Base-by-base conservation (phyloP, 2,329 filamentous ascomycete genomes). In the Fusarium goolgardi region DNA sequence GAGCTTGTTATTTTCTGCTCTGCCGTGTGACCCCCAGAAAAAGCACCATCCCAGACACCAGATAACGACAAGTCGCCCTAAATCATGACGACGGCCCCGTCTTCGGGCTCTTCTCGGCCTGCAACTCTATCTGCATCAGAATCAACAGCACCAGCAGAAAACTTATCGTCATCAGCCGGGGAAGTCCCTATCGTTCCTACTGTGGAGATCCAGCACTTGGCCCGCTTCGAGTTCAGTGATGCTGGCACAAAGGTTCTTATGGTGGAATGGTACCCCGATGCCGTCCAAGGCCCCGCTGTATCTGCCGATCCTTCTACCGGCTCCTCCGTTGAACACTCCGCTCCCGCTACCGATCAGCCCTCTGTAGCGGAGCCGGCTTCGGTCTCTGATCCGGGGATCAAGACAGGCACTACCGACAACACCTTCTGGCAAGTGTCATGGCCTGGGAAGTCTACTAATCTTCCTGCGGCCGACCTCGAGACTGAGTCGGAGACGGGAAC, bases 181-280 rank as follows among this genome's bases (percentile, higher is more conserved):
- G 67, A 71, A 67, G 53, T 61, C 60, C 65, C 67, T 56, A 59
- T 57, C 67, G 55, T 62, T 61, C 65, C 71, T 66, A 73, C 71
- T 71, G 54, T 72, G 44, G 62, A 59, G 46, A 75, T 73, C 29
- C 69, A 73, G 78, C 84, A 73, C 81, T 81, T 62, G 79, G 83
- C 93, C 45, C 90, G 94, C 61, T 97, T 96, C 79, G 94, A 97
- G 77, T 96, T 97, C 76, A 91, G 88, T 50, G 92, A 93, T 73
- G 91, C 94, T 69, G 93, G 93, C 40, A 96, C 93, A 66, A 97
- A 97, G 82, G 90, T 97, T 67, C 82, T 97, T 72, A 96, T 97
- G 93, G 90, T 97, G 39, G 93, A 97, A 78, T 97, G 94, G 94
- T 89, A 92, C 76, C 77, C 79, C 39, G 71, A 70, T 50, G 70